Base-by-base conservation (phyloP, 2,329 filamentous ascomycete genomes). In the Macrophomina phaseolina region DNA sequence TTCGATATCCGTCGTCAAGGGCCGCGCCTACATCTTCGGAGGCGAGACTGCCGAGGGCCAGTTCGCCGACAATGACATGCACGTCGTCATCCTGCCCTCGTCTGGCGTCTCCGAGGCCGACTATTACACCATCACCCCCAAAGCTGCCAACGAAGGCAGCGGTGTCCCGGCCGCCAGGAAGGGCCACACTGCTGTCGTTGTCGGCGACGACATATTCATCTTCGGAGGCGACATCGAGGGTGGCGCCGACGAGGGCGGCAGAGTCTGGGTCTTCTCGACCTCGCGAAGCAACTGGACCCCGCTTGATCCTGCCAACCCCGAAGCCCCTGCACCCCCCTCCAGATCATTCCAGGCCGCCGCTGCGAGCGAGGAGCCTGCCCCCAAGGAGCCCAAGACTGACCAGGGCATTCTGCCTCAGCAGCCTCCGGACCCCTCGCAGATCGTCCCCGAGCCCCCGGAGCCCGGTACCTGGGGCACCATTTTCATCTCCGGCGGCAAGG, bases 1-100 rank as follows among this genome's bases (percentile, higher is more conserved):
- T 73, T 84, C 83, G 2, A 71, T 87, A 56, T 85, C 83, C 4
- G 75, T 86, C 53, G 78, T 88, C 69, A 82, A 82, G 67, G 81
- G 83, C 63, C 82, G 83, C 69, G 84, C 84, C 36, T 86, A 86
- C 72, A 82, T 87, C 64, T 87, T 87, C 68, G 85, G 85, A 6
- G 85, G 85, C 63, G 79, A 82, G 70, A 75, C 70, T 0, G 71
- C 74, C 51, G 72, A 71, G 48, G 71, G 79, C 68, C 68, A 77
- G 67, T 76, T 86, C 32, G 84, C 83, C 38, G 79, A 81, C 65
- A 84, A 84, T 71, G 80, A 82, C 64, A 81, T 87, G 60, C 83
- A 87, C 70, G 80, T 83, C 28, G 74, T 87, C 62, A 82, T 85
- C 12, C 72, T 87, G 1, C 83, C 85, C 0, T 77, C 79, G 12